These are phyloP conservation scores for Byssochlamys sp. DNA, from an alignment of 2,329 filamentous ascomycete genomes.

Conservation along the genomic window DNA sequence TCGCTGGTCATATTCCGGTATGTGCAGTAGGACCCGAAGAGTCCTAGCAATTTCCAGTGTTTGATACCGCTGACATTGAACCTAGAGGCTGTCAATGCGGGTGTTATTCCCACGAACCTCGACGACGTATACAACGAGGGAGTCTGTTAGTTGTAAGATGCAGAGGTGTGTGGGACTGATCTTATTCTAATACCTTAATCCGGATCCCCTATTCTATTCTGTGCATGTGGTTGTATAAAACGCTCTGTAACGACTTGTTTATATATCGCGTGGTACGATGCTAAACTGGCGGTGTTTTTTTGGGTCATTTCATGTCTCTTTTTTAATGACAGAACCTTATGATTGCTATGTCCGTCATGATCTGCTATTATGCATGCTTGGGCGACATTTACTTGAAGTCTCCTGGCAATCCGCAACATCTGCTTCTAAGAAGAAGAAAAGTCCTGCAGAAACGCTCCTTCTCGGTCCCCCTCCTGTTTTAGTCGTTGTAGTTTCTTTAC, in stretches of 20 bases:
- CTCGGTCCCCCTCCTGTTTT: neutral
- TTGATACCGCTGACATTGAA: slow-evolving; percentile 41
- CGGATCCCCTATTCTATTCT: too few relatives aligned
- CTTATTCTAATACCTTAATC: too few relatives aligned
- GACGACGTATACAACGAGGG: slow-evolving; percentile 10
- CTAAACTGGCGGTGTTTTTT: too few relatives aligned
- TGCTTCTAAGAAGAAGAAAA: neutral
- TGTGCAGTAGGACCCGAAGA: neutral
- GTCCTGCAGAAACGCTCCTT: neutral
- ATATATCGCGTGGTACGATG: too few relatives aligned
- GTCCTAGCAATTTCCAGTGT: slow-evolving; percentile 16
- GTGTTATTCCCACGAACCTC: slow-evolving; percentile 30
- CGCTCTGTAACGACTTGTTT: too few relatives aligned
- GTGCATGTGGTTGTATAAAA: too few relatives aligned
- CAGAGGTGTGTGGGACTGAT: too few relatives aligned
- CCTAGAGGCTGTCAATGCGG: slow-evolving; percentile 29
- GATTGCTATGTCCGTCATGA: too few relatives aligned
- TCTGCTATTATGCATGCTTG: too few relatives aligned
- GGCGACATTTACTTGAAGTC: too few relatives aligned
- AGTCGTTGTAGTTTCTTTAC: neutral
- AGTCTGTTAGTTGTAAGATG: neutral
- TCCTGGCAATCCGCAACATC: neutral
- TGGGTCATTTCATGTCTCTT: too few relatives aligned
- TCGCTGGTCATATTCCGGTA: slow-evolving; percentile 22
- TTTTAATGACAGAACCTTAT: too few relatives aligned